These are phyloP conservation scores for Tieghemostelium lacteum DNA, from an alignment of 78 protist species.

Conservation along the genomic window DNA sequence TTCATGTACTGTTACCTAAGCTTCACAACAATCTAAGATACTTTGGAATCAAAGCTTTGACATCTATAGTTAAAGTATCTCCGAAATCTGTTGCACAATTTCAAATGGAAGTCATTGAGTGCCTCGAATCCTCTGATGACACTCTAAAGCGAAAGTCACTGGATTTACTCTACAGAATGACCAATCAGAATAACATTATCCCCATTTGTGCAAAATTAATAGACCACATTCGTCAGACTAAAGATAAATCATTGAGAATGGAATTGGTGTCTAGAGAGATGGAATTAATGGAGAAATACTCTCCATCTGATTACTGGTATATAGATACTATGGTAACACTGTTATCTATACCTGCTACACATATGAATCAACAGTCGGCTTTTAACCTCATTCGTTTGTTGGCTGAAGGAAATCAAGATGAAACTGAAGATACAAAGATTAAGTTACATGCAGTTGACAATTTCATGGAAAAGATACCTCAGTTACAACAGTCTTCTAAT, in stretches of 20 bases:
- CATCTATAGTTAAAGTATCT: conserved; percentile 71
- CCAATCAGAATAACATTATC: conserved; percentile 88
- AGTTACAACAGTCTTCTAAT: neutral
- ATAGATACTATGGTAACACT: conserved; percentile 41
- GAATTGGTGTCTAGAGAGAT: conserved; percentile 83
- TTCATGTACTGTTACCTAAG: conserved; percentile 83
- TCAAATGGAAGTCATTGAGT: conserved; percentile 93
- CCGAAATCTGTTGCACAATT: conserved; percentile 89
- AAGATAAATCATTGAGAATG: conserved; percentile 74
- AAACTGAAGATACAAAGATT: neutral
- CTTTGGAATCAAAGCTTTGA: conserved; percentile 90
- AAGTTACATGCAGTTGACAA: conserved; percentile 3
- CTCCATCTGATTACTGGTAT: conserved; percentile 78
- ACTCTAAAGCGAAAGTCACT: conserved; percentile 88
- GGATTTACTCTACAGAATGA: conserved; percentile 93
- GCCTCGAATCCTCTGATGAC: conserved; percentile 93
- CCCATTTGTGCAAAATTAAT: conserved; percentile 84
- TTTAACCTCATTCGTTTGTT: conserved; percentile 44
- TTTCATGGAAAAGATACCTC: neutral
- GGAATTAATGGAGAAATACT: conserved; percentile 85
- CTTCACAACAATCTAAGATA: conserved; percentile 90
- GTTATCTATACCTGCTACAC: neutral
- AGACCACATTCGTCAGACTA: conserved; percentile 40
- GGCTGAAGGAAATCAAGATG: conserved; percentile 39
- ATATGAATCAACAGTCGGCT: neutral